Base-by-base conservation (phyloP, 768 basidiomycete genomes). In the Pleurotus eryngii region DNA sequence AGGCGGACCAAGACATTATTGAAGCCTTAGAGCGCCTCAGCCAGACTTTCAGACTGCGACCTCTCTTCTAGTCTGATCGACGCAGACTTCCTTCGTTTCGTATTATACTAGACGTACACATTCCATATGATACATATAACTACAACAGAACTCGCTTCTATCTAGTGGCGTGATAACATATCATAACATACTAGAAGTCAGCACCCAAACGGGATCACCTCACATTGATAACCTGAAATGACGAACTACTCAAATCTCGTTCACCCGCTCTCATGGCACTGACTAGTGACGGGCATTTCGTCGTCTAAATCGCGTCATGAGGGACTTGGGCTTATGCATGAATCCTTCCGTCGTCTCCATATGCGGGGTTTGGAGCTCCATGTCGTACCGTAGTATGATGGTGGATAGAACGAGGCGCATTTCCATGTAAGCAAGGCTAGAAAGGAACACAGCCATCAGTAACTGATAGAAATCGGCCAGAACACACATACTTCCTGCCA, bases 371-470 rank as follows among this genome's bases (percentile, higher is more conserved):
- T 59, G 46, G 18, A 66, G 43, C 20, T 57, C 49, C 15, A 68
- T 51, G 18, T 66, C 60, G 55, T 67, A 68, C n/a, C 66, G 53
- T 22, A 65, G 40, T 7, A 68, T 46, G 7, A 68, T 55, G 9
- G 63, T 67, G 5, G 67, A 50, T 8, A 68, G 46, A 17, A 65
- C 56, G 6, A 65, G 56, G 18, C 56, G 61, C 60, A 68, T 64
- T 49, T 68, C 65, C 45, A 67, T 68, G 43, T 66, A 64, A 12
- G 66, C 67, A 24, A 68, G 43, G 47, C 67, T 67, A 48, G 15
- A 53, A 35, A 46, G 17, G 24, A 39, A 18, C 9, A 46, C 2
- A 56, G 9, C 9, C 30, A 11, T 35, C 30, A 35, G 11, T 35
- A 11, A 35, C 1, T 35, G 30, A 35, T 35, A 35, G 30, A 35